phyloP scores from a whole-genome alignment of 768 basidiomycete species.

The Harrya chromipes region DNA sequence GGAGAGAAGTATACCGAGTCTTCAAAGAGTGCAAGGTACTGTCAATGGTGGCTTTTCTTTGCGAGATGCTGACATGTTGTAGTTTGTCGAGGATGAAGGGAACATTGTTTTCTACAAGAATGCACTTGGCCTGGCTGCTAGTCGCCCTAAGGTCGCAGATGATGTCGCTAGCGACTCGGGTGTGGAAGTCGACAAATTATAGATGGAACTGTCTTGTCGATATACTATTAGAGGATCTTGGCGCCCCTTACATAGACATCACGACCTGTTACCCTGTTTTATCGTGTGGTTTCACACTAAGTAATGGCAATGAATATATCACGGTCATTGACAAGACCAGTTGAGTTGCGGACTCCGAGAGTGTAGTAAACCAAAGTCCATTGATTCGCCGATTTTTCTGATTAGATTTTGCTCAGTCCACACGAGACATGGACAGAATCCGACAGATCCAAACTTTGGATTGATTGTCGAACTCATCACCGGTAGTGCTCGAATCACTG shows the following conservation, averaged over 20 bases:
- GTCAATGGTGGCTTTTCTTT: not conserved
- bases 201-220: constrained; percentile 12
- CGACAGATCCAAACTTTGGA: too few species aligned
- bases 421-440: too few species aligned
- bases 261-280: not conserved
- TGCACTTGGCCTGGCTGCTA: constrained; percentile 69
- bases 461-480: too few species aligned
- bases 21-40: constrained; percentile 72
- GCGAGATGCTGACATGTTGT: not conserved
- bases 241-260: constrained; percentile 8
- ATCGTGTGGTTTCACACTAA: not conserved
- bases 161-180: constrained; percentile 62
- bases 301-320: not conserved
- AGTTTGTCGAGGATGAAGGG: constrained; percentile 94
- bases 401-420: too few species aligned
- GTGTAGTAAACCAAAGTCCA: too few species aligned
- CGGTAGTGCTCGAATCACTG: too few species aligned
- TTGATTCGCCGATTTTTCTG: too few species aligned
- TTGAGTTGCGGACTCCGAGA: too few species aligned
- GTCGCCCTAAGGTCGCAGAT: constrained; percentile 64
- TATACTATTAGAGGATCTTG: constrained; percentile 1
- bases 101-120: constrained; percentile 92
- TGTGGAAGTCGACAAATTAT: constrained; percentile 48
- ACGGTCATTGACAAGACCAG: too few species aligned
- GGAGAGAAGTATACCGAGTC: constrained; percentile 78